Percentiles rank a stretch among this genome's conserved stretches.
Evolutionary conservation across 2,329 filamentous ascomycete genomes (phyloP).

Genomic region (Lasiodiplodia gonubiensis): DNA sequence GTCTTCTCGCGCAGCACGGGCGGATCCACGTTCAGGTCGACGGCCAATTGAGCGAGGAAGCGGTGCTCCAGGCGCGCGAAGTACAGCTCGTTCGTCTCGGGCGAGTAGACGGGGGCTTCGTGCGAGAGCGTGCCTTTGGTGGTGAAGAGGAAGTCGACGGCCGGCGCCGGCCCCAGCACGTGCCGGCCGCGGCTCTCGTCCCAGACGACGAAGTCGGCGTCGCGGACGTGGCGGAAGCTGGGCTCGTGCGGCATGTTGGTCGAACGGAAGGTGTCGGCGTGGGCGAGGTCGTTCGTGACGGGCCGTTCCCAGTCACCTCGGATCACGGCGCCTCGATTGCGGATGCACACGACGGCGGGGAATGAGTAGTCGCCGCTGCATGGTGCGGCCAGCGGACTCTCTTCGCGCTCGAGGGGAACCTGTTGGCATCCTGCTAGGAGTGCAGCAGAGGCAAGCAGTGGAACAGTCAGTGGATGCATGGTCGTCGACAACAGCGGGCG

Average conservation of each 20-base stretch:
- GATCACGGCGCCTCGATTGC: slow-evolving; percentile 9
- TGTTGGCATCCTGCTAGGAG: background rate
- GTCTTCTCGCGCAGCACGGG: background rate
- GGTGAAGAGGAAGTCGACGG: slow-evolving; percentile 32
- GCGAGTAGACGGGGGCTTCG: slow-evolving; percentile 31
- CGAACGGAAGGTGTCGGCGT: slow-evolving; percentile 7
- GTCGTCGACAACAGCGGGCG: background rate
- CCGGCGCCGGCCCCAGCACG: slow-evolving; percentile 34
- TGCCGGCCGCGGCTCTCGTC: slow-evolving; percentile 33
- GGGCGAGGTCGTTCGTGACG: background rate
- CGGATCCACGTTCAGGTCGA: slow-evolving; percentile 14
- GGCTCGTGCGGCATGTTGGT: slow-evolving; percentile 33
- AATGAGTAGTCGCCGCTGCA: background rate
- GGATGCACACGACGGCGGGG: background rate
- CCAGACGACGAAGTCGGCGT: slow-evolving; percentile 38
- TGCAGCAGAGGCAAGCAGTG: background rate
- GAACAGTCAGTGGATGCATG: background rate
- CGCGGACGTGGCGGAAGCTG: slow-evolving; percentile 29
- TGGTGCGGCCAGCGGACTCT: background rate
- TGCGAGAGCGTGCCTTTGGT: slow-evolving; percentile 2
- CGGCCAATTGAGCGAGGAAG: background rate
- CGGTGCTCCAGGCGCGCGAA: background rate
- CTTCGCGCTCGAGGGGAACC: background rate
- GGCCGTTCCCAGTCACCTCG: slow-evolving; percentile 1
- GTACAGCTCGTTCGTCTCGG: slow-evolving; percentile 26